Evolutionary conservation across 345 rosid genomes (phyloP).

Genomic region (Acer saccharum): DNA sequence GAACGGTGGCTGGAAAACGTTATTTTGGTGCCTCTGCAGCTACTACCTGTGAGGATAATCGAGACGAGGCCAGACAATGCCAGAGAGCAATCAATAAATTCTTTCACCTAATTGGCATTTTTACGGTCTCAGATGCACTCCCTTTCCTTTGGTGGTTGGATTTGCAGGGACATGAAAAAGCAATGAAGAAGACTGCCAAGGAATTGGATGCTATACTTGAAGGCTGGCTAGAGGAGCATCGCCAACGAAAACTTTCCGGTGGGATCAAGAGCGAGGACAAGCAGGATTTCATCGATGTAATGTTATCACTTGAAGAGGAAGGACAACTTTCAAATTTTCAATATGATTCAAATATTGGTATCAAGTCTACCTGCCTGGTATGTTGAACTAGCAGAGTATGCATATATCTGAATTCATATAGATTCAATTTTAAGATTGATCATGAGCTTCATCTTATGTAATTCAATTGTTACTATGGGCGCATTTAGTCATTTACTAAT

Average conservation of each 20-base stretch:
- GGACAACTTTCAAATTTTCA: constrained; percentile 37
- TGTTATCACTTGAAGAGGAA: constrained; percentile 50
- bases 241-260: constrained; percentile 29
- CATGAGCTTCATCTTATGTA: no score
- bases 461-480: no score
- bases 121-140: constrained; percentile 58
- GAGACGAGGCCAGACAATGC: constrained; percentile 37
- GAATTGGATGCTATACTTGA: constrained; percentile 41
- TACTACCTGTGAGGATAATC: constrained; percentile 7
- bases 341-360: constrained; percentile 44
- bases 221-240: constrained; percentile 50
- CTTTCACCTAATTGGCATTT: constrained; percentile 50
- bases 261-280: constrained; percentile 21
- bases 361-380: constrained; percentile 71
- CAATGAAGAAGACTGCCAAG: constrained; percentile 61
- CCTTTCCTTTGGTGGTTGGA: constrained; percentile 62
- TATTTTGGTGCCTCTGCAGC: constrained; percentile 23
- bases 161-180: constrained; percentile 52
- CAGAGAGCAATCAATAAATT: constrained; percentile 39
- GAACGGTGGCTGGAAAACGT: constrained; percentile 58
- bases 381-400: neutral
- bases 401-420: neutral
- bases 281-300: constrained; percentile 53
- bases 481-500: no score
- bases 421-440: neutral